Percentiles rank a stretch among this genome's conserved stretches.
These are phyloP conservation scores for Irpex sp. DNA, from an alignment of 1,284 basidiomycete species.

Conservation along the genomic window DNA sequence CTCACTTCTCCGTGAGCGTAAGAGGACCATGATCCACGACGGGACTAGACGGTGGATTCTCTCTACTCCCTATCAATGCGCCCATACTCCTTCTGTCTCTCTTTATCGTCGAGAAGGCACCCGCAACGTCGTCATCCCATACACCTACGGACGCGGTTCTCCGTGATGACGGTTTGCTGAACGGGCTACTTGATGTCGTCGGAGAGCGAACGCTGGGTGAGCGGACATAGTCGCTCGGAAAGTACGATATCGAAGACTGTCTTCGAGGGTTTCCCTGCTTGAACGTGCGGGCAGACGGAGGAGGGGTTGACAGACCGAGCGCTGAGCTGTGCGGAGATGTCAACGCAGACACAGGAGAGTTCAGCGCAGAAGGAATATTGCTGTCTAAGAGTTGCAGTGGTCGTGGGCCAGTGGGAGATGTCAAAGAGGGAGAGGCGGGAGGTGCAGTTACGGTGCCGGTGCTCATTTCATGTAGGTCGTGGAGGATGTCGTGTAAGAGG, in stretches of 20 bases:
- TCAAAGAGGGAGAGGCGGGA: not conserved
- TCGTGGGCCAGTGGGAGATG: constrained; percentile 17
- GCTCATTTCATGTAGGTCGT: constrained; percentile 2
- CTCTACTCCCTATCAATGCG: constrained; percentile 8
- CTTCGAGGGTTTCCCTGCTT: constrained; percentile 32
- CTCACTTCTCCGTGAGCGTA: constrained; percentile 61
- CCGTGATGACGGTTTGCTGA: constrained; percentile 15
- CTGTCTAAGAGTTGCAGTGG: constrained; percentile 30
- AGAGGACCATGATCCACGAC: constrained; percentile 35
- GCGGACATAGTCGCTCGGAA: constrained; percentile 31
- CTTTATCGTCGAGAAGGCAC: constrained; percentile 9
- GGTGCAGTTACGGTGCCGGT: not conserved
- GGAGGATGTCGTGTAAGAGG: not conserved
- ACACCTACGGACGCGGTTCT: constrained; percentile 23
- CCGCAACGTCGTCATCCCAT: not conserved
- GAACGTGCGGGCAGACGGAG: constrained; percentile 18
- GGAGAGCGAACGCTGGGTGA: constrained; percentile 26
- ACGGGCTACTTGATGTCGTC: constrained; percentile 8
- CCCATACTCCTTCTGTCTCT: constrained; percentile 24
- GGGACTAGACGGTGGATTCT: constrained; percentile 10
- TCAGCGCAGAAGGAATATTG: constrained; percentile 15
- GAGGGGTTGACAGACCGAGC: constrained; percentile 20
- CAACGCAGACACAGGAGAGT: constrained; percentile 18
- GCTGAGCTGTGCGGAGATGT: constrained; percentile 6
- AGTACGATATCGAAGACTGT: constrained; percentile 66